Base-by-base conservation (phyloP, 306 rosid species). In the Trifolium repens region DNA sequence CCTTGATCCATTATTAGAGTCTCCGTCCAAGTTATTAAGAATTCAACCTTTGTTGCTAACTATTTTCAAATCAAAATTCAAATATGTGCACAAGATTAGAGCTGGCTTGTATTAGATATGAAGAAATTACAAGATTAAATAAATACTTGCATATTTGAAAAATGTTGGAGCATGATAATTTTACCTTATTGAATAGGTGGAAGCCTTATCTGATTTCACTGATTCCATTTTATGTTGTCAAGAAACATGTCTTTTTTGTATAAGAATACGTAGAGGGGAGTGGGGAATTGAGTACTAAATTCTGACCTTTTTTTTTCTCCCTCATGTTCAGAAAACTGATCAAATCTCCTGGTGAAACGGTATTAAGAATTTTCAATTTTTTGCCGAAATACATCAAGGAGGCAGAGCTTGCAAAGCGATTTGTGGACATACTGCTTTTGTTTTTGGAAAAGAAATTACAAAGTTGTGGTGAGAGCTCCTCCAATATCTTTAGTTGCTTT, bases 291-390 rank as follows among this genome's bases (percentile, higher is more conserved):
- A 44, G 19, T 44, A 32, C 66, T 30, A 55, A 63, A 40, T 62
- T 1, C 3, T 59, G 22, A n/a, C 44, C 40, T 46, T 0, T 69
- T 11, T 74, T 73, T 59, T 44, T 44, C 0, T 8, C 8, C 8
- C 5, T 62, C 55, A 10, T 82, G 58, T 50, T 26, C 94, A 94
- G 98, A 81, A 91, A 94, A 78, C 82, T 90, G 75, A 75, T 91
- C 73, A 90, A 89, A 83, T 80, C 79, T 78, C 90, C 91, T 22
- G 96, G 94, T 19, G 97, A 89, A 77, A 78, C 86, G n/a, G 74
- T 90, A 59, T 76, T 75, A 49, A 87, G 87, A 74, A 85, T 94
- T 78, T 86, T 94, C 70, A 87, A 91, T 77, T 71, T 85, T 66
- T 78, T 94, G 50, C 87, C 97, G 2, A 85, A 82, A 79, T 82